A percentile compares a stretch with the other conserved stretches of the same genome.
Evolutionary conservation across 2,329 filamentous ascomycete genomes (phyloP).

Genomic region (Trichoderma atrobrunneum): DNA sequence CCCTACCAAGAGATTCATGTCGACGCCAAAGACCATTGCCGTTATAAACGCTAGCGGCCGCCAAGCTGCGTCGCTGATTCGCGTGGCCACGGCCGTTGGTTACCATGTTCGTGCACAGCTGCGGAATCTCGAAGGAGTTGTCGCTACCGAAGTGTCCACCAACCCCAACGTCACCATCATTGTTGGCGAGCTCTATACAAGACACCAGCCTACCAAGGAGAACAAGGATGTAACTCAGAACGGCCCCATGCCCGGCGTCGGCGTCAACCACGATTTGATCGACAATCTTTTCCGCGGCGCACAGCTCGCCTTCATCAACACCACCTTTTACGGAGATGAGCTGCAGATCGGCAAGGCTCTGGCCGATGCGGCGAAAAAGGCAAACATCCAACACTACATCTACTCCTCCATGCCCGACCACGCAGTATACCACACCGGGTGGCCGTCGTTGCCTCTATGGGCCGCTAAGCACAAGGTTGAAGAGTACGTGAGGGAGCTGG

Average conservation of each 20-base stretch:
- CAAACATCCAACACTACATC: constrained; percentile 84
- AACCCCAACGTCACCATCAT: constrained; percentile 73
- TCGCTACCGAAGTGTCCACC: constrained; percentile 78
- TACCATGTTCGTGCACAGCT: constrained; percentile 92
- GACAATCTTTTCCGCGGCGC: constrained; percentile 76
- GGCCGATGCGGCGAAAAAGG: constrained; percentile 83
- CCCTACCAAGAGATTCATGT: constrained; percentile 57
- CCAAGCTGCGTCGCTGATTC: constrained; percentile 91
- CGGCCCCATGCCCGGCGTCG: constrained; percentile 59
- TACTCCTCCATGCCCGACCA: constrained; percentile 98
- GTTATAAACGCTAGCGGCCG: constrained; percentile 95
- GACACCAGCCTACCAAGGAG: constrained; percentile 48
- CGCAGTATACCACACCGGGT: constrained; percentile 69
- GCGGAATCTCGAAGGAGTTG: constrained; percentile 79
- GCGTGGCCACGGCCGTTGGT: constrained; percentile 88
- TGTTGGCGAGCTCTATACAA: constrained; percentile 62
- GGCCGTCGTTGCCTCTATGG: constrained; percentile 88
- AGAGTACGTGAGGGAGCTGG: constrained; percentile 80
- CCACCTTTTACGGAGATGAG: constrained; percentile 95
- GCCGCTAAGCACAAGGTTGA: constrained; percentile 89
- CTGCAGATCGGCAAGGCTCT: constrained; percentile 82
- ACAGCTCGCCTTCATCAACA: constrained; percentile 95
- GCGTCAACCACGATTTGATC: constrained; percentile 71
- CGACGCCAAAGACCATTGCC: constrained; percentile 74
- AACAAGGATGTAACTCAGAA: constrained; percentile 65